Percentiles rank a stretch among this genome's conserved stretches.
These are phyloP conservation scores for Crithidia sp. DNA, from an alignment of 208 protist genomes.

Conservation along the genomic window DNA sequence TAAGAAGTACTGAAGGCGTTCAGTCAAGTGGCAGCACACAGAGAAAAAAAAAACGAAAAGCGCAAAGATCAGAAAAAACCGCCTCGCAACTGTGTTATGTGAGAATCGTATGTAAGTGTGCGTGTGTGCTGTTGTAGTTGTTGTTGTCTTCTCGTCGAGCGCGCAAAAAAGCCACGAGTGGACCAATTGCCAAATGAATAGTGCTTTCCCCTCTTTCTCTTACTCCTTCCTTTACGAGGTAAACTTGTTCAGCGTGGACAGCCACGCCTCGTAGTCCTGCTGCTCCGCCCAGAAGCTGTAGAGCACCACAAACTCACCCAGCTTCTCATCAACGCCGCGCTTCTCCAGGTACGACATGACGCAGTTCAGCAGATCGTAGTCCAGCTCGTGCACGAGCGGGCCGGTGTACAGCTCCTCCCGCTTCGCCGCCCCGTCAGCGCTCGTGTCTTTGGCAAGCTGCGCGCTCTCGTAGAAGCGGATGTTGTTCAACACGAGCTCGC, in stretches of 20 bases:
- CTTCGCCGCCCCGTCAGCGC: constrained; percentile 55
- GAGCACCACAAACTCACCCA: constrained; percentile 78
- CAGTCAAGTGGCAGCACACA: background rate
- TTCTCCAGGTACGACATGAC: constrained; percentile 85
- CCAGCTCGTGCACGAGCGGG: constrained; percentile 77
- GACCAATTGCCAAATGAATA: background rate
- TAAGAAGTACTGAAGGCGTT: constrained; percentile 4
- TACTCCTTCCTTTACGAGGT: constrained; percentile 48
- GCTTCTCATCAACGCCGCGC: constrained; percentile 79
- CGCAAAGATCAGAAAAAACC: too few relatives aligned
- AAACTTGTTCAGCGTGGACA: constrained; percentile 79
- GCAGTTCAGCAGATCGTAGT: constrained; percentile 74
- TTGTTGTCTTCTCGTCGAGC: background rate
- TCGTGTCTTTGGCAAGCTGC: constrained; percentile 63
- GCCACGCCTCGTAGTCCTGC: constrained; percentile 92
- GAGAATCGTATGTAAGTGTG: too few relatives aligned
- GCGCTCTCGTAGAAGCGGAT: constrained; percentile 69
- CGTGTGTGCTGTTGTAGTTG: background rate
- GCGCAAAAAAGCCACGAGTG: too few relatives aligned
- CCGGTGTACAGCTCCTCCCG: constrained; percentile 73
- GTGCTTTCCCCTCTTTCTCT: constrained; percentile 20
- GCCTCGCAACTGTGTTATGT: too few relatives aligned
- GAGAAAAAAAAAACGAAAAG: background rate
- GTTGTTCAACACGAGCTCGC: constrained; percentile 85
- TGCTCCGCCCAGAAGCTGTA: constrained; percentile 92